phyloP scores from a whole-genome alignment of 495 filamentous ascomycete genomes.

The Xylaria acuta region DNA sequence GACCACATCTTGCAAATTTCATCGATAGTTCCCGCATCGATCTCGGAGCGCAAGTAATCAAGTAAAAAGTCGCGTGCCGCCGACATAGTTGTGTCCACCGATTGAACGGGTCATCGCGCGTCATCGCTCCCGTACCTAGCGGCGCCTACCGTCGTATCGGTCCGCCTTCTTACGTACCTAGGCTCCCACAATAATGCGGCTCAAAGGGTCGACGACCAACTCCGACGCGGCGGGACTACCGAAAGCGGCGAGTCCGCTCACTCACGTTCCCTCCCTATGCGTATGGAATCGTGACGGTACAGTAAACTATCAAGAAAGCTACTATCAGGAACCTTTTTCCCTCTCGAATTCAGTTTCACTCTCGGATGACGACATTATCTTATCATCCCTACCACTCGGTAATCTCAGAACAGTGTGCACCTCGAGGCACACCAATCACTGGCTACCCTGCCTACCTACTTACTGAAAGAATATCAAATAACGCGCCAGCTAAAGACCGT shows the following conservation, averaged over 20 bases:
- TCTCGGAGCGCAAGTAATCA: background rate
- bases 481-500: background rate
- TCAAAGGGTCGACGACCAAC: background rate
- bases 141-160: slow-evolving; percentile 2
- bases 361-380: background rate
- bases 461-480: background rate
- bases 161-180: background rate
- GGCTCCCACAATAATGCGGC: slow-evolving; percentile 7
- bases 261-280: background rate
- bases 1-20: background rate
- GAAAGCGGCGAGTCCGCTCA: background rate
- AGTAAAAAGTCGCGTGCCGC: background rate
- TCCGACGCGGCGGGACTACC: background rate
- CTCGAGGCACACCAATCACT: background rate
- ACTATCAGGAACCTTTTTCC: too few relatives aligned
- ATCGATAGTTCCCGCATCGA: background rate
- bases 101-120: background rate
- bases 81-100: background rate
- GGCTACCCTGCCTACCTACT: background rate
- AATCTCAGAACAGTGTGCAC: background rate
- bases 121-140: slow-evolving; percentile 10
- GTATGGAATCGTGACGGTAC: too few relatives aligned
- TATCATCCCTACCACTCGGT: background rate
- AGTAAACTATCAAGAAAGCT: too few relatives aligned
- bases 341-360: background rate